A percentile compares a stretch with the other conserved stretches of the same genome.
These are phyloP conservation scores for Nematodospora valgi DNA, from an alignment of 805 yeast species.

Conservation along the genomic window DNA sequence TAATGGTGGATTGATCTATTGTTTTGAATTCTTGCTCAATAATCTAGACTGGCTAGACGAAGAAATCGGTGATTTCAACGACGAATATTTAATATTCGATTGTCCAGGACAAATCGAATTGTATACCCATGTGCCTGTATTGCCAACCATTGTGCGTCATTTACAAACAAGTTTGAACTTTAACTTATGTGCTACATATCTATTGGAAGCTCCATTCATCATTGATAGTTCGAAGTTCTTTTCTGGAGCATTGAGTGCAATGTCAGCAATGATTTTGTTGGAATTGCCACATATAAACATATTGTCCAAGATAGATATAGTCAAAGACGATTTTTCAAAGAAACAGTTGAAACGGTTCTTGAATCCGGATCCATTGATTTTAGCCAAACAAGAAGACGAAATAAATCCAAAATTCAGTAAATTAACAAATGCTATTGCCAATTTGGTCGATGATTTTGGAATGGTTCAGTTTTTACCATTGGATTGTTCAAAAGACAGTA, in stretches of 20 bases:
- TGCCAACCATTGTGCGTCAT: constrained; percentile 87
- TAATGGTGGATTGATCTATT: constrained; percentile 89
- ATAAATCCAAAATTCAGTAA: constrained; percentile 58
- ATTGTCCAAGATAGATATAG: constrained; percentile 80
- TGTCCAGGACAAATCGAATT: constrained; percentile 97
- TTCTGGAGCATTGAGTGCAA: constrained; percentile 92
- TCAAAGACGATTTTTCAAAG: constrained; percentile 72
- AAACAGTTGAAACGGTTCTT: constrained; percentile 78
- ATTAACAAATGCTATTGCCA: constrained; percentile 79
- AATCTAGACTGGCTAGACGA: constrained; percentile 97
- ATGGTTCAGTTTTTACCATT: constrained; percentile 97
- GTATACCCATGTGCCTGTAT: constrained; percentile 89
- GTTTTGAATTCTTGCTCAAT: constrained; percentile 85
- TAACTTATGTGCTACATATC: constrained; percentile 86
- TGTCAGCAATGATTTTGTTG: constrained; percentile 95
- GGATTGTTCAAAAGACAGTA: constrained; percentile 65
- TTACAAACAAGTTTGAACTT: constrained; percentile 76
- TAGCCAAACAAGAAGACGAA: constrained; percentile 50
- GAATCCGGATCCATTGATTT: constrained; percentile 85
- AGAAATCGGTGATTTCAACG: constrained; percentile 92
- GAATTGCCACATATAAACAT: constrained; percentile 95
- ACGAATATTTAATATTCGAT: constrained; percentile 90
- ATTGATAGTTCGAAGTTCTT: constrained; percentile 89
- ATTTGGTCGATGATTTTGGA: constrained; percentile 93
- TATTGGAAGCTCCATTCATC: constrained; percentile 91